phyloP scores from a whole-genome alignment of 116 monocot genomes.

The Dioscorea cayenensis region DNA sequence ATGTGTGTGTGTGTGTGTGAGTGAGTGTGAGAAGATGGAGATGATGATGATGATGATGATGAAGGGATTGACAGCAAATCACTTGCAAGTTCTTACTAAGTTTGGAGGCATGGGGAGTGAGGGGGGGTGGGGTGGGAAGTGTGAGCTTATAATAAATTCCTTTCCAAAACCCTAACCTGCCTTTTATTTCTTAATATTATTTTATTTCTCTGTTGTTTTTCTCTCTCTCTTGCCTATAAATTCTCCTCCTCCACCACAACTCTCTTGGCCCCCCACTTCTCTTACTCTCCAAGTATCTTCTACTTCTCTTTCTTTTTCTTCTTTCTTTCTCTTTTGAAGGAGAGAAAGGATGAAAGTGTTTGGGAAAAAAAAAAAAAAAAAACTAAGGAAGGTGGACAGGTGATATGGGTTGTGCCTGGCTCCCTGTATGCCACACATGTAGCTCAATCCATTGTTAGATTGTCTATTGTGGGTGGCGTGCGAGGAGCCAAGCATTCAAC shows the following conservation, averaged over 20 bases:
- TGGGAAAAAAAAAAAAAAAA: neutral
- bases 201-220: neutral
- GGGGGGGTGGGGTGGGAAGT: neutral
- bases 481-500: conserved; percentile 52
- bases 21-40: too few species aligned
- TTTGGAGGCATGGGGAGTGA: neutral
- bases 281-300: neutral
- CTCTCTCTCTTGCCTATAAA: conserved; percentile 21
- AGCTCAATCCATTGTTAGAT: conserved; percentile 17
- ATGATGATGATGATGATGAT: too few species aligned
- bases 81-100: neutral
- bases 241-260: conserved; percentile 4
- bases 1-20: too few species aligned
- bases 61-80: too few species aligned
- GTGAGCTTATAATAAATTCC: neutral
- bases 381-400: conserved; percentile 7
- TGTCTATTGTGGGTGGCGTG: conserved; percentile 35
- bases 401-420: conserved; percentile 42
- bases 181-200: neutral
- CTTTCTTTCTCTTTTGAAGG: neutral
- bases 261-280: conserved; percentile 9
- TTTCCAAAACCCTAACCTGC: neutral
- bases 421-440: conserved; percentile 55
- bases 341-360: neutral
- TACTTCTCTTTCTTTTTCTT: neutral